phyloP scores from a whole-genome alignment of 768 basidiomycete species.

The Psilocybe cyanescens region DNA sequence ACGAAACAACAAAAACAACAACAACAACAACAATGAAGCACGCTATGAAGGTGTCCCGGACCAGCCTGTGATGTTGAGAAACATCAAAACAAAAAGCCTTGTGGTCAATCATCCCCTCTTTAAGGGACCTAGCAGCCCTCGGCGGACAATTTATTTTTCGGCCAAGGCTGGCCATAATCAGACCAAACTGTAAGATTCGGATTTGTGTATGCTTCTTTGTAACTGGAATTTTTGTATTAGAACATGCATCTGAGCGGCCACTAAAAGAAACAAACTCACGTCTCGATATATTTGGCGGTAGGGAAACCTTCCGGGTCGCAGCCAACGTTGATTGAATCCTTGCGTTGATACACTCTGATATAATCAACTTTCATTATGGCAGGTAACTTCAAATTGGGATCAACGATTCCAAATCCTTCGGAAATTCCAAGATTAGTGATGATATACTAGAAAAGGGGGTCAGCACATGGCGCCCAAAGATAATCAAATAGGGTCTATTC shows the following conservation, averaged over 20 bases:
- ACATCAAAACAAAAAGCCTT: too few species aligned
- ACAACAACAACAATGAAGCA: too few species aligned
- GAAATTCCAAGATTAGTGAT: slow-evolving; percentile 73
- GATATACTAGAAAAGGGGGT: slow-evolving; percentile 49
- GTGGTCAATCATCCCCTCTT: not conserved
- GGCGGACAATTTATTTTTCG: slow-evolving; percentile 47
- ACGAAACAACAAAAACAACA: too few species aligned
- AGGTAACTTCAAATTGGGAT: slow-evolving; percentile 56
- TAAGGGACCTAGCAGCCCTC: not conserved
- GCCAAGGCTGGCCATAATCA: slow-evolving; percentile 51
- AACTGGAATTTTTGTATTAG: slow-evolving; percentile 36
- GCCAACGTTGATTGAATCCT: slow-evolving; percentile 51
- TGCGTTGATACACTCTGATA: slow-evolving; percentile 70
- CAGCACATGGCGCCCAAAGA: slow-evolving; percentile 18
- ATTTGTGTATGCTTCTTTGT: slow-evolving; percentile 68
- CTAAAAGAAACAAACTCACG: slow-evolving; percentile 36
- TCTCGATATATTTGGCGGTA: slow-evolving; percentile 71
- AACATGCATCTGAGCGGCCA: not conserved
- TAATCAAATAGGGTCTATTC: slow-evolving; percentile 2
- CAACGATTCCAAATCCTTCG: slow-evolving; percentile 63
- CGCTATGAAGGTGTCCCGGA: too few species aligned
- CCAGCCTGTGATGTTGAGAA: too few species aligned
- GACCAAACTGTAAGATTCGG: slow-evolving; percentile 52
- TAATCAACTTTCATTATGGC: slow-evolving; percentile 73
- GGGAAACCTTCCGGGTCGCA: slow-evolving; percentile 73